Evolutionary conservation across 768 basidiomycete genomes (phyloP), one percentile per base, ranked within the genome.

Genomic region (Tulasnella sp.): DNA sequence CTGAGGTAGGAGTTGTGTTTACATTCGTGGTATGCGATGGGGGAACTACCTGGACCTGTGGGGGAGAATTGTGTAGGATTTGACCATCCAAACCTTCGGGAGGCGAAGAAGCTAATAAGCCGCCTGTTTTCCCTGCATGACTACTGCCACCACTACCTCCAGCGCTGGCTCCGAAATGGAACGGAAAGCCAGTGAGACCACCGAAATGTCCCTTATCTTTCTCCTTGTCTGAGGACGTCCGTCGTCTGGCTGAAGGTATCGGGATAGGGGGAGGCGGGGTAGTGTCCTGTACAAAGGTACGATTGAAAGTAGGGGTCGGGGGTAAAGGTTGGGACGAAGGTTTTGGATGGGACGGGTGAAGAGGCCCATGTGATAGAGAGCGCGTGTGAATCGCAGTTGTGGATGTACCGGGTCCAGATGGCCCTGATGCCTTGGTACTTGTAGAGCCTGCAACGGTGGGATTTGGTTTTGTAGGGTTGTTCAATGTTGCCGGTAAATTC

Each of bases 121-220:
- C n/a, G n/a, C n/a, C n/a, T n/a, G n/a, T 19, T 35, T 35, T 35
- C 34, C 19, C 34, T 35, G 34, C 34, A 12, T 35, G 12, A 12
- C 12, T 12, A 35, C 12, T 12, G 34, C 34, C 34, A 19, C 19
- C 19, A 35, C 34, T 35, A 35, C 34, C n/a, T n/a, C n/a, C 42
- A 28, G 28, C 19, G 10, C 47, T 34, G 12, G 28, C 49, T 7
- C 49, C 49, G 29, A 51, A 51, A 41, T 51, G 49, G 31, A 51
- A 51, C 2, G 49, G 49, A 24, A 53, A 53, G 1, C 2, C 15
- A 8, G 28, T 16, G 31, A 37, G 32, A 16, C 44, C 44, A 19
- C 12, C 19, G 34, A 49, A 50, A 5, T 34, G 31, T 20, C 31
- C 46, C n/a, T n/a, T 27, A 15, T 29, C 24, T 31, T 45, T 45